Conservation (phyloP, 441 rosid genomes). For the Populus hybrid region DNA sequence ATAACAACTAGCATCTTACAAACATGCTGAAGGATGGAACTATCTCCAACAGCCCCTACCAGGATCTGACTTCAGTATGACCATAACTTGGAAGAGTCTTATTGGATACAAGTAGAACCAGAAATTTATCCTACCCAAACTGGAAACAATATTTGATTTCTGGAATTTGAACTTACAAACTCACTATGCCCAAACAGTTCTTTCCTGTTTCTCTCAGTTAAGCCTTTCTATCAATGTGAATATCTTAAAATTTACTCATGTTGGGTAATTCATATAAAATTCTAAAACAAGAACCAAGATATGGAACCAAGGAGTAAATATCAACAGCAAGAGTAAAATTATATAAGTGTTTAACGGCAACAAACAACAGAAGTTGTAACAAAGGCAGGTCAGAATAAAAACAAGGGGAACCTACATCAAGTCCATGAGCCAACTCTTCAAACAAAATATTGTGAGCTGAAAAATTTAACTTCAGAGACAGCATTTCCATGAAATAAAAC, state of each 20-base stretch:
- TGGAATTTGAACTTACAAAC: neutral
- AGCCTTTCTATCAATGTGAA: neutral
- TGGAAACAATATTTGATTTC: neutral
- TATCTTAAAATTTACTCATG: neutral
- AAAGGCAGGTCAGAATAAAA: neutral
- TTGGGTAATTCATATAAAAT: neutral
- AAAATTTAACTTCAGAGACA: neutral
- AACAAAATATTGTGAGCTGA: neutral
- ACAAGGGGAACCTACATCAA: neutral
- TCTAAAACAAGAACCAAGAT: neutral
- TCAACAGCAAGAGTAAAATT: neutral
- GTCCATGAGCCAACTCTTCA: neutral
- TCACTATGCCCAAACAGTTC: neutral
- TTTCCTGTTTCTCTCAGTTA: neutral
- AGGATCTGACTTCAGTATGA: neutral
- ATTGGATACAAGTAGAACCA: neutral
- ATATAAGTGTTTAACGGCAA: neutral
- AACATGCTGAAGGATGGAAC: neutral
- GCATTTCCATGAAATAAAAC: conserved; percentile 24
- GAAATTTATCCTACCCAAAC: neutral
- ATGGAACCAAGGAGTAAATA: neutral
- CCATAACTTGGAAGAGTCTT: neutral
- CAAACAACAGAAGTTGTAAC: neutral
- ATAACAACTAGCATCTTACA: neutral
- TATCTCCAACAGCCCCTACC: neutral